Conservation (phyloP, 306 rosid genomes). For the Pueraria montana region DNA sequence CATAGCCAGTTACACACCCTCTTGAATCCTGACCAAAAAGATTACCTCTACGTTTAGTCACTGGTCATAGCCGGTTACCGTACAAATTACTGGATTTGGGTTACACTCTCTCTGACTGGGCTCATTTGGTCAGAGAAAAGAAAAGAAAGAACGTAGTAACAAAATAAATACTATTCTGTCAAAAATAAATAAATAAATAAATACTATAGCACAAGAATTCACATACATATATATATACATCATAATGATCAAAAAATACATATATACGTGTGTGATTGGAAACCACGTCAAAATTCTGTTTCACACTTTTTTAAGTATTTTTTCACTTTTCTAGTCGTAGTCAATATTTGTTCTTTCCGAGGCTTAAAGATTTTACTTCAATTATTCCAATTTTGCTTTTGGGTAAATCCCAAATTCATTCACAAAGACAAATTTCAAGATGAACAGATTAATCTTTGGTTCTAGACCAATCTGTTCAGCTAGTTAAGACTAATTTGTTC, state of each 20-base stretch:
- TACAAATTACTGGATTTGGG: conserved; percentile 44
- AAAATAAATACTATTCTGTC: too few relatives aligned
- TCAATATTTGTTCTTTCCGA: neutral
- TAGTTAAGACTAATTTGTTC: too few relatives aligned
- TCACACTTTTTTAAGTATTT: too few relatives aligned
- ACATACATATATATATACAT: neutral
- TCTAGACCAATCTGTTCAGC: too few relatives aligned
- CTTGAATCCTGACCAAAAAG: neutral
- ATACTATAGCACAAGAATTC: neutral
- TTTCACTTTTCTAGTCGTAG: neutral
- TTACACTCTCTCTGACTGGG: conserved; percentile 24
- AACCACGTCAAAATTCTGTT: too few relatives aligned
- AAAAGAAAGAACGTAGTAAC: neutral
- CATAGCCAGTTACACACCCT: conserved; percentile 51
- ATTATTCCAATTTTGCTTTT: neutral
- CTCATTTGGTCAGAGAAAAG: neutral
- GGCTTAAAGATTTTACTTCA: neutral
- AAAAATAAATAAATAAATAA: too few relatives aligned
- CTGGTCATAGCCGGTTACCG: conserved; percentile 66
- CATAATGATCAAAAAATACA: too few relatives aligned
- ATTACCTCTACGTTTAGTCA: conserved; percentile 53
- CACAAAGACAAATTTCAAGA: neutral
- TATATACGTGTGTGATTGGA: too few relatives aligned
- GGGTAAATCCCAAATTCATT: neutral
- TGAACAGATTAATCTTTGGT: neutral